Evolutionary conservation across 129 eudicot species (phyloP), one percentile per base, ranked within the genome.

Genomic region (Chrysanthemum makinoi): DNA sequence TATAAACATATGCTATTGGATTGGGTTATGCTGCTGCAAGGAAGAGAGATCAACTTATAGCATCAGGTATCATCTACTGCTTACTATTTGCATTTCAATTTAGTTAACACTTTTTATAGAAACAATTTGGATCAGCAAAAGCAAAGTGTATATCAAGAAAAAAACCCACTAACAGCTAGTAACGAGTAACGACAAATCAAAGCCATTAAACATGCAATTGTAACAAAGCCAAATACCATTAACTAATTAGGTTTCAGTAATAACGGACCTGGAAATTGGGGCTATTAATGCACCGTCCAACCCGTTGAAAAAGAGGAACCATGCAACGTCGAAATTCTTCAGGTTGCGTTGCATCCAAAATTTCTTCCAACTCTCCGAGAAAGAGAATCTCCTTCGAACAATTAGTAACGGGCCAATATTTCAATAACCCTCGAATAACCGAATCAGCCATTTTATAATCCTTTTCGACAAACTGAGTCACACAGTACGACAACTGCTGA

Each of bases 331-430:
- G 80, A 39, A 86, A 86, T 66, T 86, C 91, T 49, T 76, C 75
- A 14, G 86, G 74, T 50, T 86, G 91, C 2, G 86, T 86, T 68
- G 73, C 88, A 71, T 86, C 91, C 72, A 86, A 52, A 51, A 86
- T 70, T 76, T 86, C 91, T 77, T 83, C 87, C 43, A 86, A 62
- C 65, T 86, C 91, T 65, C 88, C 88, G 53, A 86, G 88, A 71
- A 86, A 86, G 39, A 86, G 88, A 75, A 86, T 83, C 68, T 86
- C 91, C 76, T 86, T 86, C 61, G 81, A 72, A 72, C 91, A 86
- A 61, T 86, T 86, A 70, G 83, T 80, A 60, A 83, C 87, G 28
- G 91, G 91, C 91, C 88, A 86, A 79, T 86, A 86, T 73, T 83
- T 86, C 67, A 86, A 70, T 67, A 86, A 50, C 24, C 91, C 91